phyloP scores from a whole-genome alignment of 306 rosid species.

The Argentina anserina region DNA sequence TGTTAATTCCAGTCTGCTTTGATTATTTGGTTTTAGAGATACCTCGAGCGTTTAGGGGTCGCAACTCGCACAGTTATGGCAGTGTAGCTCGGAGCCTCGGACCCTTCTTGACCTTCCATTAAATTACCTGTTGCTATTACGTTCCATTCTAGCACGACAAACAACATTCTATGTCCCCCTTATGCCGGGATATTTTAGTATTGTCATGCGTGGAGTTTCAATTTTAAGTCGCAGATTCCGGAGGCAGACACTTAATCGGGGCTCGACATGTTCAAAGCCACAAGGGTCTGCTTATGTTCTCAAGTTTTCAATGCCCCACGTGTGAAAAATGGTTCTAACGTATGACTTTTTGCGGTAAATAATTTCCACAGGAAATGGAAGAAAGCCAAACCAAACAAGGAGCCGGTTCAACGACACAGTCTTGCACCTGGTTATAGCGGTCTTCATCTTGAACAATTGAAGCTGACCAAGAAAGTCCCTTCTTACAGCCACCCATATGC shows the following conservation, averaged over 20 bases:
- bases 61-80: neutral
- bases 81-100: neutral
- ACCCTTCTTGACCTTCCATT: neutral
- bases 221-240: neutral
- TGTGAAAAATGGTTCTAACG: neutral
- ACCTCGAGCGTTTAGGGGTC: neutral
- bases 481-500: conserved; percentile 4
- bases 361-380: conserved; percentile 9
- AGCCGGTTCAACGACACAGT: neutral
- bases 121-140: neutral
- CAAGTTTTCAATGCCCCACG: conserved; percentile 11
- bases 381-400: neutral
- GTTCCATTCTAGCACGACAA: neutral
- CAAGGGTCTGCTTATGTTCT: neutral
- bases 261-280: conserved; percentile 1
- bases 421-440: neutral
- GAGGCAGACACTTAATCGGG: neutral
- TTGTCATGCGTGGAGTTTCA: neutral
- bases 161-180: no score
- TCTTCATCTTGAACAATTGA: neutral
- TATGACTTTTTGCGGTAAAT: conserved; percentile 20
- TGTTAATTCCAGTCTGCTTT: neutral
- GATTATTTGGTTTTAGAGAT: neutral
- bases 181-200: neutral
- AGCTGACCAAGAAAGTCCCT: conserved; percentile 10